These are phyloP conservation scores for Cercospora beticola DNA, from an alignment of 2,329 filamentous ascomycete genomes.

Conservation along the genomic window DNA sequence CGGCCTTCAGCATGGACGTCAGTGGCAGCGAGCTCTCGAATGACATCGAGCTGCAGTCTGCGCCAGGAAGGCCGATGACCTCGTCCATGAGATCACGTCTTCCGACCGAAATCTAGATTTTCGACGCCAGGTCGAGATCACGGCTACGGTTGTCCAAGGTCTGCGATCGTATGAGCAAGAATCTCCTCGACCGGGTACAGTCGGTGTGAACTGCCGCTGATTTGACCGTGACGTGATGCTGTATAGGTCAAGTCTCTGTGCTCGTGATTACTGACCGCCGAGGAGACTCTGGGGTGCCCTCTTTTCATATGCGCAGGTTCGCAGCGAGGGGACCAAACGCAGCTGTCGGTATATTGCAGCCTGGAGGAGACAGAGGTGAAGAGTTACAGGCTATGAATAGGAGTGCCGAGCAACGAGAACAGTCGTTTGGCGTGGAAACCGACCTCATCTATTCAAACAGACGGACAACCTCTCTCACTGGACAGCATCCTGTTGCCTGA, in stretches of 20 bases:
- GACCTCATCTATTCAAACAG: background rate
- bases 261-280: background rate
- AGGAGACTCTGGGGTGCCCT: background rate
- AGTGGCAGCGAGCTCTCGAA: background rate
- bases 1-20: background rate
- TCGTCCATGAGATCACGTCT: background rate
- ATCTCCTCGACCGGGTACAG: background rate
- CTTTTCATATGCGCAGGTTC: background rate
- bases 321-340: constrained; percentile 1
- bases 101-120: background rate
- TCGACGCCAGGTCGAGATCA: background rate
- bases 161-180: background rate
- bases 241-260: background rate
- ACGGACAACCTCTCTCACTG: background rate
- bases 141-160: background rate
- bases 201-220: background rate
- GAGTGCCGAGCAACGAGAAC: background rate
- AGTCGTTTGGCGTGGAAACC: background rate
- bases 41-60: background rate
- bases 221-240: background rate
- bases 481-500: constrained; percentile 11
- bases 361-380: background rate
- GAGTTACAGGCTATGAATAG: background rate
- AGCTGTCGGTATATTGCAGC: background rate
- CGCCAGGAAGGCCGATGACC: background rate